A percentile compares a stretch with the other conserved stretches of the same genome.
These are phyloP conservation scores for Tremella mesenterica DNA, from an alignment of 768 basidiomycete genomes.

Conservation along the genomic window DNA sequence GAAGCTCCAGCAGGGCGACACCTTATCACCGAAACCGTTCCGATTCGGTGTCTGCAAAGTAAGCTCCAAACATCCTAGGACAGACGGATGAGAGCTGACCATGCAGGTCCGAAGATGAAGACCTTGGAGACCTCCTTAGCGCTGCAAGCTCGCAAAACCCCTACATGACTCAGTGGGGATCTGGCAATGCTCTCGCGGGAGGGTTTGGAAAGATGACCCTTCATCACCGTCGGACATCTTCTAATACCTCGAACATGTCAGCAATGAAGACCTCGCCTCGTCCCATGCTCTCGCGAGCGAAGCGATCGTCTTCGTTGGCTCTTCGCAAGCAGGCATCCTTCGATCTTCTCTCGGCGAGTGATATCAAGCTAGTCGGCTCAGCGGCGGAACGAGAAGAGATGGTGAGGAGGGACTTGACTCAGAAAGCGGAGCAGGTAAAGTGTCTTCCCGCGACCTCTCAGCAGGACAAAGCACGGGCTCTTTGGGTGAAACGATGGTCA, in stretches of 20 bases:
- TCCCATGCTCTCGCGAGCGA: constrained; percentile 17
- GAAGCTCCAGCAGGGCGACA: constrained; percentile 14
- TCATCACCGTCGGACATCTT: constrained; percentile 17
- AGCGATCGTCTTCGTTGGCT: constrained; percentile 12
- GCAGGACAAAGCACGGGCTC: constrained; percentile 22
- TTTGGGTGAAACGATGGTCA: constrained; percentile 30
- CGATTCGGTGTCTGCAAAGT: constrained; percentile 19
- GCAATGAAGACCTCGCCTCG: constrained; percentile 3
- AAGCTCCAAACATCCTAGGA: too few species aligned
- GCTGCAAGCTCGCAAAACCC: not conserved
- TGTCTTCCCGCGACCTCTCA: constrained; percentile 6
- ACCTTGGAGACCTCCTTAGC: not conserved
- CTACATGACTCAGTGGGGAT: constrained; percentile 13
- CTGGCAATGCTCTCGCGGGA: not conserved
- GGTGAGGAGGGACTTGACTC: constrained; percentile 6
- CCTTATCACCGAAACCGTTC: constrained; percentile 24
- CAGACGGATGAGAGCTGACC: constrained; percentile 3
- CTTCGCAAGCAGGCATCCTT: constrained; percentile 3
- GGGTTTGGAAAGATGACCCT: constrained; percentile 15
- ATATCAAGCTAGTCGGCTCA: constrained; percentile 8
- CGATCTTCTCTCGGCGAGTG: not conserved
- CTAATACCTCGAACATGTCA: constrained; percentile 5
- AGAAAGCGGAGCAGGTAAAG: constrained; percentile 4
- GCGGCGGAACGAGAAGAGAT: constrained; percentile 14
- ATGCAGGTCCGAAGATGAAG: constrained; percentile 18